Base-by-base conservation (phyloP, 2,329 filamentous ascomycete genomes). In the Lizonia empirigonia region DNA sequence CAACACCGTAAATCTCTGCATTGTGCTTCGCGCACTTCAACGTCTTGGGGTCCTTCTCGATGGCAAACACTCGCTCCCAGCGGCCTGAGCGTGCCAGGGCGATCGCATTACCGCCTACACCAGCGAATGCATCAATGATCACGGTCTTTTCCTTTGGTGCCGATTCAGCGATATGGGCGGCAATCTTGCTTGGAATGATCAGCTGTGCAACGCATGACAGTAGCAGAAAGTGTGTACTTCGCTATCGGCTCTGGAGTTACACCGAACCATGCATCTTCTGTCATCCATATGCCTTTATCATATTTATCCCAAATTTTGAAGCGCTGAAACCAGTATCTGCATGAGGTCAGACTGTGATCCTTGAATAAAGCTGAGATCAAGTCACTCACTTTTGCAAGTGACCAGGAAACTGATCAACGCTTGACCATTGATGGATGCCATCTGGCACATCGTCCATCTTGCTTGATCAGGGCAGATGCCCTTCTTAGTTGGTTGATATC, bases 211-310 rank as follows among this genome's bases (percentile, higher is more conserved):
- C 6, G n/a, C 20, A 1, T 18, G n/a, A 35, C 4, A 9, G 2
- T 10, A 24, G 29, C 4, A 3, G 13, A 20, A 13, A 12, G 10
- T 20, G 65, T 37, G 5, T 78, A 94, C 90, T 82, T 85, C 53
- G 94, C 94, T 22, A 99, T 85, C 4, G 90, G 89, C 72, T 99
- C 93, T 12, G 94, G 92, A 0, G 95, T 99, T 7, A 97, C 92
- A 47, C 92, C 94, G 71, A 94, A 99, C 94, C 94, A 99, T 45
- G 91, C 89, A 75, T 93, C 88, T 70, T 96, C 87, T 0, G 95
- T 99, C 80, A 99, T 85, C 79, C 86, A 88, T 60, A 99, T 83
- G 47, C 91, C 93, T 51, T 92, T 82, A 70, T 97, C 88, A 70
- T 97, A 99, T 63, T 82, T 82, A 13, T 87, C 87, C 75, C 96